Evolutionary conservation across 139 green algal species (phyloP), one percentile per base, ranked within the genome.

Genomic region (Trebouxia sp.): DNA sequence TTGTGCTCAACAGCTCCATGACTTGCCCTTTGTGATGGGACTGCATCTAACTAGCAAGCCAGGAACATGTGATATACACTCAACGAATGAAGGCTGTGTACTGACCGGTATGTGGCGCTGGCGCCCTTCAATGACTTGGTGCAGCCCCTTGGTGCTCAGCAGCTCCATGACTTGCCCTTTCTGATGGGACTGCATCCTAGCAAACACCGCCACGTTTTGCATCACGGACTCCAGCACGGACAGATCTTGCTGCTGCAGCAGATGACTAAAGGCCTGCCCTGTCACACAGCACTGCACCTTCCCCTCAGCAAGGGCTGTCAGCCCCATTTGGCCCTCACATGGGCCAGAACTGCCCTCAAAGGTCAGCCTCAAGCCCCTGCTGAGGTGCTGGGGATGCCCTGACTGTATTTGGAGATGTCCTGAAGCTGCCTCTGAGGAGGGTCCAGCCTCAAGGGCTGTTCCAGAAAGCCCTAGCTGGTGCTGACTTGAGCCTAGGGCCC

Each of bases 101-200:
- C n/a, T 65, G 26, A 69, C 58, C 58, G 39, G 28, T 8, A 69
- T 69, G 28, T 69, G 58, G 0, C 12, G 58, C 30, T 39, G 28
- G 14, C 26, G 58, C 1, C 28, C 28, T 7, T 39, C 58, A 10
- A 69, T 5, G 1, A 69, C 24, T 30, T 42, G 58, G 24, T 41
- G 30, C 58, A 69, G 10, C 30, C 58, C 58, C 41, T 30, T 41
- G 3, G 58, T 30, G 14, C 58, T 30, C 6, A 69, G 5, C 58
- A 69, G 28, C 58, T 69, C 58, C 58, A 69, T 69, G 28, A 69
- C 58, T 41, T 69, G 58, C 7, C 58, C 58, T 15, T 69, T 69
- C 28, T 69, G 58, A 3, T 69, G 58, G 11, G 58, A 69, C 10
- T 69, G 58, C 58, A 69, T 69, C 7, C 30, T 9, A 69, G 58